phyloP scores from a whole-genome alignment of 2,329 filamentous ascomycete genomes.

The Epichloe festucae region DNA sequence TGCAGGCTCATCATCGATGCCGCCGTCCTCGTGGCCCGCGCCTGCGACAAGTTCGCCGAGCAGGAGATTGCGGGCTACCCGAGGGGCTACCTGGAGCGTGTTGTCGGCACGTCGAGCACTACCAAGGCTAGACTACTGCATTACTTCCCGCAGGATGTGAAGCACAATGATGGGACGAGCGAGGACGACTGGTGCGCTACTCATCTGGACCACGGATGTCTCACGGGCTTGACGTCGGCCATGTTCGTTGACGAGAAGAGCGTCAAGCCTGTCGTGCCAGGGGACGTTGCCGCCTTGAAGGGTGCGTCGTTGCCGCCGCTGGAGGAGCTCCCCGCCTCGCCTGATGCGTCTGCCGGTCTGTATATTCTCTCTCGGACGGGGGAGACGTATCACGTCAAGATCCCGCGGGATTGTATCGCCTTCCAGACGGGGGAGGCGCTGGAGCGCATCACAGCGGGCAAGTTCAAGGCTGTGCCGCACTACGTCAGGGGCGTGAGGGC shows the following conservation, averaged over 20 bases:
- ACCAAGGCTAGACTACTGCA: conserved; percentile 88
- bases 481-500: conserved; percentile 70
- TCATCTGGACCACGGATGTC: conserved; percentile 81
- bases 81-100: conserved; percentile 66
- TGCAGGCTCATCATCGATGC: conserved; percentile 81
- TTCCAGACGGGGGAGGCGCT: conserved; percentile 90
- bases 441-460: conserved; percentile 79
- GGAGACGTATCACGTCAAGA: conserved; percentile 76
- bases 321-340: conserved; percentile 59
- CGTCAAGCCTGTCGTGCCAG: conserved; percentile 22
- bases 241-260: conserved; percentile 82
- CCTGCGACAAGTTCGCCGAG: conserved; percentile 76
- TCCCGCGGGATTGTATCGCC: conserved; percentile 80
- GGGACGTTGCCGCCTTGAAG: conserved; percentile 7
- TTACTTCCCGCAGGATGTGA: conserved; percentile 60
- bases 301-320: conserved; percentile 34
- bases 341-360: conserved; percentile 75
- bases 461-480: conserved; percentile 89
- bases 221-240: conserved; percentile 85
- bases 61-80: conserved; percentile 67
- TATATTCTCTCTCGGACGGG: conserved; percentile 80
- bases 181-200: conserved; percentile 93
- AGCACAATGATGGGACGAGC: conserved; percentile 19
- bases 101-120: conserved; percentile 73
- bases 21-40: conserved; percentile 76